phyloP scores from a whole-genome alignment of 1,284 basidiomycete species.

The Cryptococcus floricola region DNA sequence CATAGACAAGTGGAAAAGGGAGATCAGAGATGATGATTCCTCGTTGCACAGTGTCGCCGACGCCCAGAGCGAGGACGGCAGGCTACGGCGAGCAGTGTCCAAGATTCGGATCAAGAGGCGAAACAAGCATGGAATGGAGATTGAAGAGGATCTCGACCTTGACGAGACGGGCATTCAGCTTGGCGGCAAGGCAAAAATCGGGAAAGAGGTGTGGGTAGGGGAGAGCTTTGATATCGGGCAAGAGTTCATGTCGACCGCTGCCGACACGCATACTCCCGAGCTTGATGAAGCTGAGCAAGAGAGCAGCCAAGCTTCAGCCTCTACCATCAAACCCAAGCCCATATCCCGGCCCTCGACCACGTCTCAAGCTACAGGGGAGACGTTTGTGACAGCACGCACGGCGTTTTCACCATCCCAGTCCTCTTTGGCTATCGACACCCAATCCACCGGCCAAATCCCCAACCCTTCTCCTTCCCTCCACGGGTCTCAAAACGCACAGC shows the following conservation, averaged over 20 bases:
- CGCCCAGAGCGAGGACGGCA: not conserved
- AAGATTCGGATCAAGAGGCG: conserved; percentile 18
- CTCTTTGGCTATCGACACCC: conserved; percentile 4
- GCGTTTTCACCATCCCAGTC: conserved; percentile 15
- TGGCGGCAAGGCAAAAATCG: conserved; percentile 15
- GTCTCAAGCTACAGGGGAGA: conserved; percentile 28
- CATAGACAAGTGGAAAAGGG: conserved; percentile 1
- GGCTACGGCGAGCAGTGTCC: conserved; percentile 10
- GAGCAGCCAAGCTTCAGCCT: not conserved
- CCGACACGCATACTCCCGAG: not conserved
- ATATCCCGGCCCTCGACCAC: conserved; percentile 3
- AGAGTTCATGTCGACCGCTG: conserved; percentile 25
- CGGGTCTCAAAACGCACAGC: not conserved
- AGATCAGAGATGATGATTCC: conserved; percentile 1
- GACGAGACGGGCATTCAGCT: conserved; percentile 9
- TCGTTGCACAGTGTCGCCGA: not conserved
- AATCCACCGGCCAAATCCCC: not conserved
- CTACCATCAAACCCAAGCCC: not conserved
- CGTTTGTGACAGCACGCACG: conserved; percentile 40
- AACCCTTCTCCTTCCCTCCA: conserved; percentile 3
- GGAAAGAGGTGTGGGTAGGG: conserved; percentile 38
- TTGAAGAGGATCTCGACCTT: conserved; percentile 14
- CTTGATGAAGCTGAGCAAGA: not conserved
- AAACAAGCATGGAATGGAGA: conserved; percentile 8
- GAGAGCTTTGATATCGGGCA: conserved; percentile 45